A percentile compares a stretch with the other conserved stretches of the same genome.
Evolutionary conservation across 192 early-diverging fungal species (phyloP).

Genomic region (Backusella australiensis): DNA sequence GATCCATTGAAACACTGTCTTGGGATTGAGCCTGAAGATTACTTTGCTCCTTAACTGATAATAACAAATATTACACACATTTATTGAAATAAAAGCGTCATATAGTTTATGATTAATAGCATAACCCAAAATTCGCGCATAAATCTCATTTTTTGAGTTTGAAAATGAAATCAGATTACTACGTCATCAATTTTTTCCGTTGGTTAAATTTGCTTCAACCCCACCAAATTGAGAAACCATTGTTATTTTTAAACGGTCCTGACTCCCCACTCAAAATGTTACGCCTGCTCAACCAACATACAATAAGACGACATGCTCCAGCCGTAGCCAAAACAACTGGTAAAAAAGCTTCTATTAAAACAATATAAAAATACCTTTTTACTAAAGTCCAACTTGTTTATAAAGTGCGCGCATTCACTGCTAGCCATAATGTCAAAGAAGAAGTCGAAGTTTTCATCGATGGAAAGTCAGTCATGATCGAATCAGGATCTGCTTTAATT

Average conservation of each 20-base stretch:
- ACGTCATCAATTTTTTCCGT: conserved; percentile 4
- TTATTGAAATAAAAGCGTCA: no score
- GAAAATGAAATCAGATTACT: neutral
- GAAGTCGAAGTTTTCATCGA: conserved; percentile 89
- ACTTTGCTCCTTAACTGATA: no score
- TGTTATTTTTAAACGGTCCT: conserved; percentile 13
- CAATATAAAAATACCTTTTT: neutral
- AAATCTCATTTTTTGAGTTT: neutral
- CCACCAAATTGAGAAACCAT: neutral
- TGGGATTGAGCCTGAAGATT: no score
- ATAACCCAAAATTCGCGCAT: neutral
- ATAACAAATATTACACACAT: no score
- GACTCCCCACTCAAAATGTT: conserved; percentile 28
- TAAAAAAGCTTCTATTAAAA: neutral
- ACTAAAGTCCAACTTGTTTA: neutral
- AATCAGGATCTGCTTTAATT: conserved; percentile 93
- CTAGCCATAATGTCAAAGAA: conserved; percentile 46
- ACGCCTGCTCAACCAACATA: conserved; percentile 26
- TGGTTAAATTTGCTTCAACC: neutral
- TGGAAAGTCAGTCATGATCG: conserved; percentile 84
- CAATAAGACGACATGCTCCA: conserved; percentile 19
- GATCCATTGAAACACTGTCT: no score
- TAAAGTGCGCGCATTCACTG: conserved; percentile 36
- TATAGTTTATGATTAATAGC: no score
- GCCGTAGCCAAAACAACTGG: conserved; percentile 19